Evolutionary conservation across 106 monocot species (phyloP), one percentile per base, ranked within the genome.

Genomic region (Platanthera guangdongensis): DNA sequence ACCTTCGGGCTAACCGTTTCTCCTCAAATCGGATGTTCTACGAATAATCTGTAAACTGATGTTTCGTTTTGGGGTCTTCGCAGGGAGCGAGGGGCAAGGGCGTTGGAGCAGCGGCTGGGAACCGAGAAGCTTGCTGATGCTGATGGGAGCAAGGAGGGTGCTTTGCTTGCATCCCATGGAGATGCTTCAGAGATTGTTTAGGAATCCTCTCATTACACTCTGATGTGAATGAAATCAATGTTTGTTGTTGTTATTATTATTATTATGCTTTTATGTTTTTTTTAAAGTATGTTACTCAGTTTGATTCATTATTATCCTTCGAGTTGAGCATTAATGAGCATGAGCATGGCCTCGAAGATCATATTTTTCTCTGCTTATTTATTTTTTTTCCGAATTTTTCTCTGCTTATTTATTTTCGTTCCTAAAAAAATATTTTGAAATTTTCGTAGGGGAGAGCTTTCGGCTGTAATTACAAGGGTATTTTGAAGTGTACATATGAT

Each of bases 51-150:
- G 19, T 6, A 18, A 59, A 59, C 28, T 30, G 9, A 10, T 30
- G 65, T 12, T 11, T 16, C 25, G 9, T 47, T 70, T n/a, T 45
- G 45, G 13, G 46, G 70, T n/a, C n/a, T 72, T 22, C 82, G 25
- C 86, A 95, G 95, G 62, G 92, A 95, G 81, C 77, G 95, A 21
- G 95, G 95, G 28, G 92, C 90, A 65, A 86, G 92, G 78, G 95
- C 95, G 50, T 74, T 95, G 72, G 95, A 95, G 65, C 81, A 95
- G 75, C 90, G 95, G 81, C 78, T 95, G 62, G 91, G 87, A 53
- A 82, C 88, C 51, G 95, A 95, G 80, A 92, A 84, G 54, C 28
- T 79, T 48, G 63, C 82, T 65, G 70, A 74, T 11, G 30, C 59
- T 46, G 86, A 74, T 49, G 82, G 60, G 25, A 21, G 52, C 18